Evolutionary conservation across 2,329 filamentous ascomycete genomes (phyloP), one percentile per base, ranked within the genome.

Genomic region (Pseudopithomyces maydicus): DNA sequence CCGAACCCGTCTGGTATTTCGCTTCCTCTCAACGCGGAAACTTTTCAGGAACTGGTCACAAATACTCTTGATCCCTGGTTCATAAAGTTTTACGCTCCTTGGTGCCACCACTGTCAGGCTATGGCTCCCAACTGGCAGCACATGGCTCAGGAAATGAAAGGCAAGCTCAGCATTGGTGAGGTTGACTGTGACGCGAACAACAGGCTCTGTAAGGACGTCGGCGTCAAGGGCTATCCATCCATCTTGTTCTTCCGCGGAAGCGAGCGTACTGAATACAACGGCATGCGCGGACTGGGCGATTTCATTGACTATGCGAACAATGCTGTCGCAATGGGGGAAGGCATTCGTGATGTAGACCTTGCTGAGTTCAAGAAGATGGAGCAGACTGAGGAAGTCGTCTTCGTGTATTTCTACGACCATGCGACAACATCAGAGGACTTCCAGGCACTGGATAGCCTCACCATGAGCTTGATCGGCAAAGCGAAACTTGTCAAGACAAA

Each of bases 51-150:
- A 56, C 81, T 89, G 36, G 93, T 99, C 45, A 96, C 92, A 2
- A 90, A 88, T 74, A 92, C 92, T 0, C 87, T 90, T 62, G 92
- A 98, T 61, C 89, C 93, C 6, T 99, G 95, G 95, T 97, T 99
- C 72, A 88, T 99, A 82, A 99, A 99, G 77, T 98, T 99, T 75
- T 98, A 97, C 74, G 93, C 92, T 17, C 96, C 95, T 6, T 98
- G 94, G 95, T 99, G 95, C 76, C 87, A 88, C 66, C 95, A 99
- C 78, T 99, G 96, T 77, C 91, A 97, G 78, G 91, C 91, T 36
- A 87, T 99, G 84, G 91, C 90, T 35, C 90, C 95, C 2, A 92
- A 88, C 62, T 99, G 95, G 95, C 82, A 87, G 59, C 90, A 94
- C 69, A 86, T 99, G 77, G 90, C 90, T 43, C 92, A 93, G 73